These are phyloP conservation scores for Linnemannia zychae DNA, from an alignment of 192 early-diverging fungal species.

Conservation along the genomic window DNA sequence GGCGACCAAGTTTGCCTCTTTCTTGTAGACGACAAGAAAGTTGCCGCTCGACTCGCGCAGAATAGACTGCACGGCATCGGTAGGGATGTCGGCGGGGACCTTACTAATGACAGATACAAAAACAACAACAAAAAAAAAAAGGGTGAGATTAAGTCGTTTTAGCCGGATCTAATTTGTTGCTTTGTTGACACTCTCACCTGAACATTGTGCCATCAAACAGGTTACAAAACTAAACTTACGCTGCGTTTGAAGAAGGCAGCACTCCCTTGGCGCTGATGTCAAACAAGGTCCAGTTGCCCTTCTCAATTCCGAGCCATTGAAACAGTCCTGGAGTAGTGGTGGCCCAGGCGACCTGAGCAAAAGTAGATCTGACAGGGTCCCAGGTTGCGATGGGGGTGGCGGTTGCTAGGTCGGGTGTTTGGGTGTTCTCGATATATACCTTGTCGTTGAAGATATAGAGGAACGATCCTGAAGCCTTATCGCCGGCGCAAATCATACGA, in stretches of 20 bases:
- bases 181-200: neutral
- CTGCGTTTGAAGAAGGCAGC: slow-evolving; percentile 19
- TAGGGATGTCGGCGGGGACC: slow-evolving; percentile 36
- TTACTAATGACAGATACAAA: slow-evolving; percentile 4
- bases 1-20: neutral
- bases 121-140: neutral
- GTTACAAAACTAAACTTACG: slow-evolving; percentile 19
- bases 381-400: slow-evolving; percentile 18
- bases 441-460: slow-evolving; percentile 48
- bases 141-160: neutral
- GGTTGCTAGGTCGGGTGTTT: slow-evolving; percentile 17
- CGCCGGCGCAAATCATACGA: slow-evolving; percentile 40
- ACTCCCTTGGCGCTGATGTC: slow-evolving; percentile 18
- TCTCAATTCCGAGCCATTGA: slow-evolving; percentile 42
- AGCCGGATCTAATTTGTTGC: neutral
- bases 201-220: too few relatives aligned
- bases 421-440: slow-evolving; percentile 30
- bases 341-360: slow-evolving; percentile 26
- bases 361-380: neutral
- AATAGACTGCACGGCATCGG: slow-evolving; percentile 6
- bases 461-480: slow-evolving; percentile 30
- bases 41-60: slow-evolving; percentile 16
- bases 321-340: slow-evolving; percentile 19
- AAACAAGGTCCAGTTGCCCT: slow-evolving; percentile 26
- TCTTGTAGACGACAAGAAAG: slow-evolving; percentile 36